A percentile compares a stretch with the other conserved stretches of the same genome.
phyloP scores from a whole-genome alignment of 2,329 filamentous ascomycete species.

The Pseudopyrenochaeta lycopersici region DNA sequence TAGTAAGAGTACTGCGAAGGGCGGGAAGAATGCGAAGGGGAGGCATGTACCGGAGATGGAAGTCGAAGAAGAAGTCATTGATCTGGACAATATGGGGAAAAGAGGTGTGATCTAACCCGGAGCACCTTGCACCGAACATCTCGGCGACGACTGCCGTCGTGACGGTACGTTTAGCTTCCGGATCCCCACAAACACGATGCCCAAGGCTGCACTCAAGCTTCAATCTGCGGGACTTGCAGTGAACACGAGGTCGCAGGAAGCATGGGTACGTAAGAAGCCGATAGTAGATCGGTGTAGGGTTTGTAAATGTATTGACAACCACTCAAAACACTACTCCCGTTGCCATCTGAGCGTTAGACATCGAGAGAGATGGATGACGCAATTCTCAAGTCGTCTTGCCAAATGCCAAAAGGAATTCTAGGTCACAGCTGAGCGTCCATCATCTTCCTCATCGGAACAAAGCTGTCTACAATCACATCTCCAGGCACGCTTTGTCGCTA shows the following conservation, averaged over 20 bases:
- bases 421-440: neutral
- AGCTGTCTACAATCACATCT: neutral
- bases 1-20: constrained; percentile 25
- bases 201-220: constrained; percentile 4
- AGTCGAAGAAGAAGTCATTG: constrained; percentile 48
- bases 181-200: constrained; percentile 7
- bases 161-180: neutral
- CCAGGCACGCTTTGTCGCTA: neutral
- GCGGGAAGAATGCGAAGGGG: constrained; percentile 25
- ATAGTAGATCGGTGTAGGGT: neutral
- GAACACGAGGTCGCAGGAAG: neutral
- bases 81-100: constrained; percentile 46
- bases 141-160: neutral
- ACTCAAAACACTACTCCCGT: neutral
- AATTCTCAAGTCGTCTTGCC: neutral
- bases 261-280: neutral
- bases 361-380: neutral
- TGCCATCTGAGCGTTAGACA: too few species aligned
- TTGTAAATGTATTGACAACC: constrained; percentile 1
- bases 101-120: constrained; percentile 33
- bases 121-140: neutral
- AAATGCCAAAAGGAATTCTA: neutral
- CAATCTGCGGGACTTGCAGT: neutral
- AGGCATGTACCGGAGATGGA: constrained; percentile 36
- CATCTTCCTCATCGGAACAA: neutral